Evolutionary conservation across 331 rosid species (phyloP).

Genomic region (Pyracantha coccinea): DNA sequence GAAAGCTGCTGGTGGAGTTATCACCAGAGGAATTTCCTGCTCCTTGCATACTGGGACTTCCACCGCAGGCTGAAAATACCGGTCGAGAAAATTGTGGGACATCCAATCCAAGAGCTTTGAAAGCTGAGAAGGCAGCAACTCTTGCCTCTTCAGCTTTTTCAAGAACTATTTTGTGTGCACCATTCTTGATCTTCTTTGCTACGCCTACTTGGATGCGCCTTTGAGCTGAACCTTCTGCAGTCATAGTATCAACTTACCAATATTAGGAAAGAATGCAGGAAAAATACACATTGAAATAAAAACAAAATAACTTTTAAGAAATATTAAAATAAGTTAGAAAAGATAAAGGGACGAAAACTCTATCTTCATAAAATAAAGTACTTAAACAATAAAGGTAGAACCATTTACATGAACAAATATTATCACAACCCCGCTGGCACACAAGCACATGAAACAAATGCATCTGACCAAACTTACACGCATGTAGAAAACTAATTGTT

Average conservation of each 20-base stretch:
- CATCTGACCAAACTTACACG: not conserved
- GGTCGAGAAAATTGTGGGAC: slow-evolving; percentile 63
- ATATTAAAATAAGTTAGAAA: not conserved
- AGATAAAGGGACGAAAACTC: not conserved
- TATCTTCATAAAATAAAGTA: not conserved
- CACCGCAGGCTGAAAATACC: slow-evolving; percentile 25
- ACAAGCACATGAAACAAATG: not conserved
- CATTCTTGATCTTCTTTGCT: slow-evolving; percentile 91
- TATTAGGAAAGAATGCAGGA: slow-evolving; percentile 10
- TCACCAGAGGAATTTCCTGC: slow-evolving; percentile 46
- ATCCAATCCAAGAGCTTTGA: slow-evolving; percentile 74
- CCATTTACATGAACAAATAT: not conserved
- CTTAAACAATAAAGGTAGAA: not conserved
- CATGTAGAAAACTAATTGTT: not conserved
- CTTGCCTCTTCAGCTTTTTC: slow-evolving; percentile 99
- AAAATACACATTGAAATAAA: not conserved
- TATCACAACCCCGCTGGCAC: not conserved
- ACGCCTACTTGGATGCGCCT: slow-evolving; percentile 66
- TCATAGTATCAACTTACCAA: slow-evolving; percentile 18
- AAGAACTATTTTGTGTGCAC: slow-evolving; percentile 89
- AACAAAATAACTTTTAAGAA: not conserved
- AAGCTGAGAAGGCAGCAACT: slow-evolving; percentile 81
- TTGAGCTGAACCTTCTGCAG: slow-evolving; percentile 57
- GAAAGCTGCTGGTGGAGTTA: slow-evolving; percentile 33
- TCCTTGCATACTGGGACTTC: slow-evolving; percentile 40